Conservation (phyloP, 352 stramenopile species). For the Globisporangium solare region DNA sequence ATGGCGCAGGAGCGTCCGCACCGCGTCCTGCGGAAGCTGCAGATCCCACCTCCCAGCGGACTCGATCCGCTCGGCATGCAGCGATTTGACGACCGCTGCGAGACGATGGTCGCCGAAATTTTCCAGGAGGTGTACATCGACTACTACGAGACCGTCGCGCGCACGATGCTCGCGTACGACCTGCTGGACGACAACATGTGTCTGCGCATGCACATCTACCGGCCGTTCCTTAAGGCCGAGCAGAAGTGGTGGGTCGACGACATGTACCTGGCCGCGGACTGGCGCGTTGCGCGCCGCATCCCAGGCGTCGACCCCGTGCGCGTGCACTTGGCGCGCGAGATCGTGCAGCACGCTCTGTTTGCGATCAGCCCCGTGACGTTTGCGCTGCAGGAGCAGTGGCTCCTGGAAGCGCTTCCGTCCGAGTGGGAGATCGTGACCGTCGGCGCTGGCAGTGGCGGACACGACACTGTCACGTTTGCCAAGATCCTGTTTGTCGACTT, state of each 20-base stretch:
- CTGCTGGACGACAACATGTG: constrained; percentile 70
- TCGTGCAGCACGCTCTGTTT: constrained; percentile 54
- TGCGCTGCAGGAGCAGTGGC: constrained; percentile 87
- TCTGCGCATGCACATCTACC: constrained; percentile 79
- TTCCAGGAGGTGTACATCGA: constrained; percentile 75
- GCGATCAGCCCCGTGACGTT: constrained; percentile 79
- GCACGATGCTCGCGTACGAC: constrained; percentile 87
- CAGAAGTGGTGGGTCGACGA: constrained; percentile 87
- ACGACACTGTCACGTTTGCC: constrained; percentile 35
- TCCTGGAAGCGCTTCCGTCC: constrained; percentile 55
- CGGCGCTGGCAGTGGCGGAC: constrained; percentile 15
- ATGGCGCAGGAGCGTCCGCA: constrained; percentile 61
- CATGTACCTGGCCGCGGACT: constrained; percentile 62
- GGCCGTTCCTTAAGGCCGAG: constrained; percentile 66
- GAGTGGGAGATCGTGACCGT: constrained; percentile 70
- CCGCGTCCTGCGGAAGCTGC: constrained; percentile 56
- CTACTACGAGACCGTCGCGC: constrained; percentile 74
- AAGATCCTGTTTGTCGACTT: constrained; percentile 86
- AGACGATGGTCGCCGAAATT: constrained; percentile 63
- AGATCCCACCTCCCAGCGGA: constrained; percentile 55
- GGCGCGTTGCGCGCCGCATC: constrained; percentile 65
- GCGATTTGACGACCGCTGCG: constrained; percentile 55
- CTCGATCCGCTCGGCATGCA: constrained; percentile 40
- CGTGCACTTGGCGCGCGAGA: constrained; percentile 32
- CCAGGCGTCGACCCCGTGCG: constrained; percentile 63